A percentile compares a stretch with the other conserved stretches of the same genome.
Evolutionary conservation across 495 filamentous ascomycete genomes (phyloP).

Genomic region (Barbatosphaeria neglecta): DNA sequence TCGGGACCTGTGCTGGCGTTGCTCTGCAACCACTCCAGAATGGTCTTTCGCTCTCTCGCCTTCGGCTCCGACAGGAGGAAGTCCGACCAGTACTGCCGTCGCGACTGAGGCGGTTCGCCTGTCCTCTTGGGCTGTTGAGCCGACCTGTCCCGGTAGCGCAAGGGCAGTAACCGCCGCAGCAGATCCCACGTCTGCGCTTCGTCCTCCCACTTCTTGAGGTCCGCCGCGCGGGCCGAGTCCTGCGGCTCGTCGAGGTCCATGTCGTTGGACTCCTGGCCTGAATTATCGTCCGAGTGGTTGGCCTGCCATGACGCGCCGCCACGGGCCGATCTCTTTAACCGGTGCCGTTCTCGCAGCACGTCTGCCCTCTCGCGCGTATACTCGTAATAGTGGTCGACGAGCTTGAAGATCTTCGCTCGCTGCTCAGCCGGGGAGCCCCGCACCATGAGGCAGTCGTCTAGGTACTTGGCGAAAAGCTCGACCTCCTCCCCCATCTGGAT

Average conservation of each 20-base stretch:
- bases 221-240: slow-evolving; percentile 23
- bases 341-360: slow-evolving; percentile 20
- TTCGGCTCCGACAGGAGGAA: slow-evolving; percentile 34
- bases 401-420: slow-evolving; percentile 28
- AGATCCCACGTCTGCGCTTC: slow-evolving; percentile 86
- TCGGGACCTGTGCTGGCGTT: slow-evolving; percentile 54
- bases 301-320: slow-evolving; percentile 46
- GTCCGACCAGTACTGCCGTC: slow-evolving; percentile 28
- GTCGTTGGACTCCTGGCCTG: slow-evolving; percentile 44
- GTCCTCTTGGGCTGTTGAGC: slow-evolving; percentile 11
- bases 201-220: slow-evolving; percentile 32
- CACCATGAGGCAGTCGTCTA: slow-evolving; percentile 27
- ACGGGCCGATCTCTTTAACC: slow-evolving; percentile 42
- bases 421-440: slow-evolving; percentile 20
- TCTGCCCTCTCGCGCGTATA: slow-evolving; percentile 26
- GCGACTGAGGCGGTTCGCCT: slow-evolving; percentile 20
- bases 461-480: slow-evolving; percentile 31
- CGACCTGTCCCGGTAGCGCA: slow-evolving; percentile 33
- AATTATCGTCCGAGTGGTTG: slow-evolving; percentile 50
- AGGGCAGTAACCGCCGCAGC: slow-evolving; percentile 46
- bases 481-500: slow-evolving; percentile 27
- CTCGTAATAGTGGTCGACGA: slow-evolving; percentile 32
- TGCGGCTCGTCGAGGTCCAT: slow-evolving; percentile 46
- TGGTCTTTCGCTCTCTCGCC: slow-evolving; percentile 57
- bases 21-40: slow-evolving; percentile 73